A percentile compares a stretch with the other conserved stretches of the same genome.
These are phyloP conservation scores for Serendipita sp. DNA, from an alignment of 768 basidiomycete genomes.

Conservation along the genomic window DNA sequence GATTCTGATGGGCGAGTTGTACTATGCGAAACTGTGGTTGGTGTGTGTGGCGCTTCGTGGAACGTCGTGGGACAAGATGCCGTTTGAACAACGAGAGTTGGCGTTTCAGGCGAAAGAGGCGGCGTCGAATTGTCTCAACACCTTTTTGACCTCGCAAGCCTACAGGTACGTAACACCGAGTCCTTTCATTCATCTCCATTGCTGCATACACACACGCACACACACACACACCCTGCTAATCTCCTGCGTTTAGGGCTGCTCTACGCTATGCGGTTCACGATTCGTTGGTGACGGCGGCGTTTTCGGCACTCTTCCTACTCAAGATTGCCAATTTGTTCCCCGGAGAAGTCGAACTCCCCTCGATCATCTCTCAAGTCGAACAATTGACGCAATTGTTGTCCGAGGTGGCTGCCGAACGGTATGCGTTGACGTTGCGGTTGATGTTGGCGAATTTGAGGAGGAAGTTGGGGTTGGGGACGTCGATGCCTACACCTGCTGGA, in stretches of 20 bases:
- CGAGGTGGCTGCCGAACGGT: constrained; percentile 87
- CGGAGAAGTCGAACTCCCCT: constrained; percentile 59
- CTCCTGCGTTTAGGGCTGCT: constrained; percentile 41
- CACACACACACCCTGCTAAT: too few species aligned
- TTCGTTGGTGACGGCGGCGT: constrained; percentile 77
- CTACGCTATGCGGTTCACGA: constrained; percentile 87
- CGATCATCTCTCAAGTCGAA: constrained; percentile 71
- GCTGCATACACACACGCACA: too few species aligned
- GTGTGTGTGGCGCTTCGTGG: constrained; percentile 85
- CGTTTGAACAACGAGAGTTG: constrained; percentile 84
- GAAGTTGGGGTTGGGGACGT: constrained; percentile 50
- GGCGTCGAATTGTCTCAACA: constrained; percentile 67
- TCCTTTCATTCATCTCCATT: too few species aligned
- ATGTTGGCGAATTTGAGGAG: constrained; percentile 87
- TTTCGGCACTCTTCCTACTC: constrained; percentile 78
- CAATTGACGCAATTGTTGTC: constrained; percentile 80
- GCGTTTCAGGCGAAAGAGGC: constrained; percentile 93
- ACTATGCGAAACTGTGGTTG: constrained; percentile 90
- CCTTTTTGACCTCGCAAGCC: constrained; percentile 65
- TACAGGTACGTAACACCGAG: constrained; percentile 41
- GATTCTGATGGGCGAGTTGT: constrained; percentile 72
- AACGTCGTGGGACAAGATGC: constrained; percentile 91
- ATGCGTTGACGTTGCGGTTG: constrained; percentile 78
- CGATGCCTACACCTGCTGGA: constrained; percentile 13
- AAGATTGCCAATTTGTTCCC: constrained; percentile 94